Evolutionary conservation across 1,284 basidiomycete species (phyloP), one percentile per base, ranked within the genome.

Genomic region (Porodaedalea pini): DNA sequence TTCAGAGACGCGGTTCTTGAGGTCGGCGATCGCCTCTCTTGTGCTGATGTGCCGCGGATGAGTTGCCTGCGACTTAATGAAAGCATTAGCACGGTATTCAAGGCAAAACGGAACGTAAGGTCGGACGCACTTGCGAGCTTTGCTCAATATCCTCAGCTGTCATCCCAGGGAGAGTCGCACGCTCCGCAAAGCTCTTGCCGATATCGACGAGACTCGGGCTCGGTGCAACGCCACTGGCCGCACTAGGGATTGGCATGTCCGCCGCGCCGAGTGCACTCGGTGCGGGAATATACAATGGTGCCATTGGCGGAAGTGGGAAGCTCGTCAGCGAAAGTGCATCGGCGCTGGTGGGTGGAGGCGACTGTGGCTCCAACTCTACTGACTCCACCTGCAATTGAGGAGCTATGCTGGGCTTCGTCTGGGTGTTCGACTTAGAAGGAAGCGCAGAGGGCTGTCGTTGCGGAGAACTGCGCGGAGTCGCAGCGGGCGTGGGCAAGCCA

Each of bases 401-500:
- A 31, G 48, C 25, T 1, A 21, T 13, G 34, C 21, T 8, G 19
- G 21, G n/a, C 2, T 47, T 41, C 32, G 50, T 25, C 6, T 36
- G 25, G 21, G 27, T 47, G 13, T 40, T 37, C 7, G 36, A 40
- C 25, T 27, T 49, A 2, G 19, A 8, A 4, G 51, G 51, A 19
- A 52, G 37, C 10, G 6, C 19, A 6, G 19, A 17, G 8, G 37
- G 23, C 17, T 52, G 37, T 2, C 27, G 37, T 17, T 43, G 37
- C 10, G 51, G 51, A n/a, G 51, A 52, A 19, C n/a, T 43, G n/a
- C 39, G 32, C 34, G 56, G 56, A 3, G 56, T 58, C 11, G 56
- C 56, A 7, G 56, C 56, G 17, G 56, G 56, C 5, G 56, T 58
- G 5, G 50, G 56, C n/a, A 58, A 32, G 10, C 56, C 56, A n/a